Evolutionary conservation across 805 yeast genomes (phyloP), one percentile per base, ranked within the genome.

Genomic region (Metschnikowia baotianmanensis): DNA sequence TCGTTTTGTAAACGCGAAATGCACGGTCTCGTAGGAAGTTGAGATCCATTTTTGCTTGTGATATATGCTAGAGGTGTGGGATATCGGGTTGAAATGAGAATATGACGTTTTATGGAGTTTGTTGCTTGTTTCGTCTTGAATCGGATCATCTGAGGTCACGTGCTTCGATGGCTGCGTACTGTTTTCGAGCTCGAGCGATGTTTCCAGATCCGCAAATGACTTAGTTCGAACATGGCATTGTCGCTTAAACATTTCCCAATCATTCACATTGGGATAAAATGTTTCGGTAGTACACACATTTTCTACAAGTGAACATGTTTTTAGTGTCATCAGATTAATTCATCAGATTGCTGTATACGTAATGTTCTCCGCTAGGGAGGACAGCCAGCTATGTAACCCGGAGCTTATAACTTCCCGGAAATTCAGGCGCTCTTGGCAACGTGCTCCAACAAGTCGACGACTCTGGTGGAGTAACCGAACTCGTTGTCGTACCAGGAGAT

Each of bases 401-500:
- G 26, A 9, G 16, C 28, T 46, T 36, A 51, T 25, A 48, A 43
- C 41, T 48, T 51, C 29, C 31, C 44, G 42, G 45, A 19, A 25
- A 46, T 39, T 49, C 45, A 48, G 34, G 46, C 24, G 46, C 46
- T 38, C 53, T 78, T 76, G 56, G 95, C 91, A 63, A 85, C 81
- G 77, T 78, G 82, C 71, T 83, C 81, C 59, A 87, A 72, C 64
- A 88, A 76, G 77, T 88, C 96, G 56, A 88, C 95, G 57, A 88
- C 96, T 79, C 96, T 88, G 74, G 93, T 84, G 60, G 95, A 85
- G 86, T 88, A 88, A 69, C 96, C 96, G 77, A 69, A 88, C 78
- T 88, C 96, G 75, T 88, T 88, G 72, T 88, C 96, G 81, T 88
- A 88, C 96, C 96, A 88, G 48, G 95, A 78, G 71, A 87, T 76